Evolutionary conservation across 192 early-diverging fungal species (phyloP), one percentile per base, ranked within the genome.

Genomic region (Backusella sp.): DNA sequence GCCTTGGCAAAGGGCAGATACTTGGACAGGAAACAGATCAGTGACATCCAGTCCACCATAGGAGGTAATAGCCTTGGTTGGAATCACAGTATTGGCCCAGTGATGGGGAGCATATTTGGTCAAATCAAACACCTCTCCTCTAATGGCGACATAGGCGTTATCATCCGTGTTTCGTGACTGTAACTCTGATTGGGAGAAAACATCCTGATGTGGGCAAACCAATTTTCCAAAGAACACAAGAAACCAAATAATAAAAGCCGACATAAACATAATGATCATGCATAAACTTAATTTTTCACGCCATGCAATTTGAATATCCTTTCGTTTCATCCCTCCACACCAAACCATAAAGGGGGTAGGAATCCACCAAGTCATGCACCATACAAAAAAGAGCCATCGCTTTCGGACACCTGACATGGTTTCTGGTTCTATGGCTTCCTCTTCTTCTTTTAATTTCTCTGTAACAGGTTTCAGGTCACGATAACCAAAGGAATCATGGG

Each of bases 231-330:
- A 85, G 28, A 88, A 87, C 12, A 87, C 93, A 34, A 95, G 94
- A 77, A 96, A 92, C 82, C 97, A 96, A 41, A 98, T 87, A 56
- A 97, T 91, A 78, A 92, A 79, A 26, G 77, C 86, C 36, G 92
- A 94, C 73, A 97, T 78, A 69, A 95, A 87, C 30, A 91, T 82
- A 39, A 97, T 95, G 71, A 99, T 83, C 79, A 94, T 79, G 73
- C 95, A 96, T 28, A 99, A 87, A 6, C 97, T 93, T 15, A 97
- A 88, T 84, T 99, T 98, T 82, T 99, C 98, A 70, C 98, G 90
- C 98, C 98, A 99, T 19, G 98, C 98, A 85, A 94, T 88, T 39
- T 90, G 93, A 67, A 95, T 85, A 76, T 95, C 93, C 26, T 82
- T 86, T 66, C 90, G 88, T 80, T 90, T 88, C 89, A 96, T 94